Evolutionary conservation across 1,284 basidiomycete genomes (phyloP).

Genomic region (Crocinoboletus sp.): DNA sequence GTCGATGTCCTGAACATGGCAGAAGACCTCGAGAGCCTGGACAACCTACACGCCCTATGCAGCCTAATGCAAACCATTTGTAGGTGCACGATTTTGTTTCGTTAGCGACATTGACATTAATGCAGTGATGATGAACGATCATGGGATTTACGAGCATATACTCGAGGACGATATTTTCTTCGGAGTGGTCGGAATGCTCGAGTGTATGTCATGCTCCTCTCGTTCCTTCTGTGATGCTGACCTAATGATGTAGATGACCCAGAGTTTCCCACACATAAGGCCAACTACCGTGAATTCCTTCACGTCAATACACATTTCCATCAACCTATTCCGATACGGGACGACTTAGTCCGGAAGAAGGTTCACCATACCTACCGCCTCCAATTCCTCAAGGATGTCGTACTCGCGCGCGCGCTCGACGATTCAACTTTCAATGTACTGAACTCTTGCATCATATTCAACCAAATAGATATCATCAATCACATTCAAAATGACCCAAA

Average conservation of each 20-base stretch:
- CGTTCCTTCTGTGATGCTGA: conserved; percentile 12
- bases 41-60: conserved; percentile 88
- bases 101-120: conserved; percentile 14
- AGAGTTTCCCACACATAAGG: conserved; percentile 93
- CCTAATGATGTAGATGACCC: conserved; percentile 72
- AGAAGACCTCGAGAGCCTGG: conserved; percentile 89
- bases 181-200: conserved; percentile 93
- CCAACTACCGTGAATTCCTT: conserved; percentile 94
- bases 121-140: conserved; percentile 95
- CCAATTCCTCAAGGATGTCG: conserved; percentile 97
- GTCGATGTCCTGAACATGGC: conserved; percentile 83
- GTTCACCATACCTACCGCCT: conserved; percentile 97
- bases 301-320: conserved; percentile 78
- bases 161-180: conserved; percentile 91
- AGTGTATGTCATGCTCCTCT: conserved; percentile 62
- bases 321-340: conserved; percentile 80
- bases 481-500: conserved; percentile 78
- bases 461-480: conserved; percentile 96
- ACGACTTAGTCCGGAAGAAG: conserved; percentile 73
- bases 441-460: conserved; percentile 97
- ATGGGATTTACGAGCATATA: conserved; percentile 92
- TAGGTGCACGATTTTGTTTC: conserved; percentile 41
- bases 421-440: conserved; percentile 97
- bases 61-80: conserved; percentile 93
- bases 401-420: conserved; percentile 91